phyloP scores from a whole-genome alignment of 1,284 basidiomycete species.

The Coriolopsis trogii region DNA sequence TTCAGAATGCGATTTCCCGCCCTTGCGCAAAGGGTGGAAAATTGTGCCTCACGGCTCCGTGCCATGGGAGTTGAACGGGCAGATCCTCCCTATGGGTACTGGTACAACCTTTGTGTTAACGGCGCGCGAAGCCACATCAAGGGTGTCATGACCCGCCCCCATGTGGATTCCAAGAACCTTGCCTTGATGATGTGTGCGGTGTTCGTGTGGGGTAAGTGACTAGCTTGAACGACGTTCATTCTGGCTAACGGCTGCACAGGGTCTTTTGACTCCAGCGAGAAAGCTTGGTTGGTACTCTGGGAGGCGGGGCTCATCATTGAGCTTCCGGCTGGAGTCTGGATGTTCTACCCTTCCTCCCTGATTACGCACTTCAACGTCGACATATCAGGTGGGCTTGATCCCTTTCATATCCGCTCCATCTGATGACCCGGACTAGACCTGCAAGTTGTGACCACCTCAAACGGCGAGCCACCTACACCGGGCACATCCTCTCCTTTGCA shows the following conservation, averaged over 20 bases:
- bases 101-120: background rate
- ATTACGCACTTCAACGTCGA: conserved; percentile 7
- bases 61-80: background rate
- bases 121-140: background rate
- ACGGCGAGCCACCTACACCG: background rate
- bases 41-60: background rate
- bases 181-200: background rate
- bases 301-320: conserved; percentile 5
- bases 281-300: conserved; percentile 9
- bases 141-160: background rate
- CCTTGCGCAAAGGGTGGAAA: background rate
- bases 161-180: background rate
- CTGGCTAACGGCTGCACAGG: background rate
- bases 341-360: conserved; percentile 6
- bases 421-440: background rate
- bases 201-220: background rate
- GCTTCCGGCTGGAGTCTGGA: conserved; percentile 1
- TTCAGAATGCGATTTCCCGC: background rate
- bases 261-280: background rate
- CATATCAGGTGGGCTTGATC: background rate
- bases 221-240: background rate
- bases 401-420: background rate
- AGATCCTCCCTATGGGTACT: background rate
- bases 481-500: background rate
- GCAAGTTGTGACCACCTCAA: background rate